phyloP scores from a whole-genome alignment of 805 yeast genomes.

The Yarrowia hollandica region DNA sequence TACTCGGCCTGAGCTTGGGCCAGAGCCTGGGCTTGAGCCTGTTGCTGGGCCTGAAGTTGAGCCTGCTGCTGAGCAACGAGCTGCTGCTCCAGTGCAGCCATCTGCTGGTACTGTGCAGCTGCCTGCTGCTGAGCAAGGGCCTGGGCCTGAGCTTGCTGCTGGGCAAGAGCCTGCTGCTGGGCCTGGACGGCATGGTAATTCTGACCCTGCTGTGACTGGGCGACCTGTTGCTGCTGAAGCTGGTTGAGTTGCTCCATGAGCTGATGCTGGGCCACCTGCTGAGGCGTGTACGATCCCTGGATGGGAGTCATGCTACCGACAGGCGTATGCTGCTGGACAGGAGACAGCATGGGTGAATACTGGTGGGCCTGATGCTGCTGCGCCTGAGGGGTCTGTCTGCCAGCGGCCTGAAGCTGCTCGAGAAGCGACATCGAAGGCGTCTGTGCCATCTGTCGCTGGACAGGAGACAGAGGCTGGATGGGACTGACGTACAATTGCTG shows the following conservation, averaged over 20 bases:
- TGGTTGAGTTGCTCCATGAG: slow-evolving; percentile 21
- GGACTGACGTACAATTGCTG: slow-evolving; percentile 15
- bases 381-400: slow-evolving; percentile 6
- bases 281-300: slow-evolving; percentile 6
- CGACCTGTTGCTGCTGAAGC: slow-evolving; percentile 9
- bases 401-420: slow-evolving; percentile 15
- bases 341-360: slow-evolving; percentile 11
- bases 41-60: background rate
- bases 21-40: background rate
- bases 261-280: slow-evolving; percentile 9
- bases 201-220: slow-evolving; percentile 9
- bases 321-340: slow-evolving; percentile 18
- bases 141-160: background rate
- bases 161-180: slow-evolving; percentile 10
- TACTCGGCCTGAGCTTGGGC: background rate
- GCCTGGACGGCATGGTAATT: background rate
- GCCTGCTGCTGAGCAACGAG: slow-evolving; percentile 17
- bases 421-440: slow-evolving; percentile 10
- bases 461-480: slow-evolving; percentile 18
- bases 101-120: slow-evolving; percentile 12
- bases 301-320: slow-evolving; percentile 4
- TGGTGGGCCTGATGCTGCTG: background rate
- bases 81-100: slow-evolving; percentile 12
- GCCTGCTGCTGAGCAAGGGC: slow-evolving; percentile 7
- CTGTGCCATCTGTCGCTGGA: slow-evolving; percentile 25